These are phyloP conservation scores for Termitomyces titanicus DNA, from an alignment of 768 basidiomycete species.

Conservation along the genomic window DNA sequence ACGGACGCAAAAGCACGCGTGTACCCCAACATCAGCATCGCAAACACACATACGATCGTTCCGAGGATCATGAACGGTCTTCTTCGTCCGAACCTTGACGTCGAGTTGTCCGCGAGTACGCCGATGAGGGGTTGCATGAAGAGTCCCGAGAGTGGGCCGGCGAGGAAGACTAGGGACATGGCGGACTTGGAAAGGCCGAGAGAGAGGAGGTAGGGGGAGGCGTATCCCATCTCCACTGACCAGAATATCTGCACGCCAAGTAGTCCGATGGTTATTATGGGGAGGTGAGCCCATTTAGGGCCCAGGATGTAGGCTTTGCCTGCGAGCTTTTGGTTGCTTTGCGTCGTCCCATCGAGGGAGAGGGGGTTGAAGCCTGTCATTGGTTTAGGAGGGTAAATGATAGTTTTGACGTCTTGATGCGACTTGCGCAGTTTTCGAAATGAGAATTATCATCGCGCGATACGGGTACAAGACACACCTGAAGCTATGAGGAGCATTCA, in stretches of 20 bases:
- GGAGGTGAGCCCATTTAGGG: conserved; percentile 63
- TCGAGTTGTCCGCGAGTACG: conserved; percentile 82
- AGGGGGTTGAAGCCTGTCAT: conserved; percentile 12
- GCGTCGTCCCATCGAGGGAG: background rate
- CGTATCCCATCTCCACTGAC: conserved; percentile 94
- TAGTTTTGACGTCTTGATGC: background rate
- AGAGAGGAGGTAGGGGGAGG: conserved; percentile 84
- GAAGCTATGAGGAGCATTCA: background rate
- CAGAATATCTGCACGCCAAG: conserved; percentile 87
- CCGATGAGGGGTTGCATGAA: conserved; percentile 91
- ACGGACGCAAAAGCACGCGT: conserved; percentile 63
- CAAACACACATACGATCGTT: conserved; percentile 57
- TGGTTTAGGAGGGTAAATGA: background rate
- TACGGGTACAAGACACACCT: background rate
- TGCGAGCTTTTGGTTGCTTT: conserved; percentile 8
- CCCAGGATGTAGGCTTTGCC: conserved; percentile 63
- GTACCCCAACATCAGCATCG: conserved; percentile 83
- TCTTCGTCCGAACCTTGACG: conserved; percentile 79
- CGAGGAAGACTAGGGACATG: conserved; percentile 90
- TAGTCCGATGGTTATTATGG: conserved; percentile 72
- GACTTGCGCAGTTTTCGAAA: background rate
- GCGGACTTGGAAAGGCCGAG: conserved; percentile 82
- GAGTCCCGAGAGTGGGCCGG: conserved; percentile 87
- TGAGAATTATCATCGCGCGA: background rate
- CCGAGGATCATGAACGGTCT: conserved; percentile 83